Percentiles rank a stretch among this genome's conserved stretches.
Conservation (phyloP, 441 rosid genomes). For the Jatropha podagrica region DNA sequence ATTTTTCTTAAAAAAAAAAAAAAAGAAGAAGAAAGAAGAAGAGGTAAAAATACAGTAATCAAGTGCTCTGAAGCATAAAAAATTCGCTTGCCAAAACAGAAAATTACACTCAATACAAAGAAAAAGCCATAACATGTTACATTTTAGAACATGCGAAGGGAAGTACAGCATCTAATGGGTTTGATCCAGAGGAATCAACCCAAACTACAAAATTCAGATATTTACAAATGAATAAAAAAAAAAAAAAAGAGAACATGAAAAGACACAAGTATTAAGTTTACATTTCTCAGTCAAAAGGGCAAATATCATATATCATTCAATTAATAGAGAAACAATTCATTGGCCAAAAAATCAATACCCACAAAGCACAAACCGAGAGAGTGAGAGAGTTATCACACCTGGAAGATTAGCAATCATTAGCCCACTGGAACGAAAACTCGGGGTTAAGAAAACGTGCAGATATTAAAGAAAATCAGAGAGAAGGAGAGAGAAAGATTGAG, state of each 20-base stretch:
- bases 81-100: not conserved
- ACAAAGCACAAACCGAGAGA: not conserved
- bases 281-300: not conserved
- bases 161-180: not conserved
- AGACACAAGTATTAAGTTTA: not conserved
- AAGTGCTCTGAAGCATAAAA: not conserved
- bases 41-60: no score
- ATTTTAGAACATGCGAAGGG: not conserved
- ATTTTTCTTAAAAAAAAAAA: no score
- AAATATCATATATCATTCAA: not conserved
- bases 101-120: not conserved
- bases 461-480: not conserved
- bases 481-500: constrained; percentile 1
- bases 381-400: constrained; percentile 4
- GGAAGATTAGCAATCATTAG: not conserved
- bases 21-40: no score
- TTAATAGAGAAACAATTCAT: not conserved
- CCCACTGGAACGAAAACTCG: not conserved
- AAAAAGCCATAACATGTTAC: not conserved
- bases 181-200: not conserved
- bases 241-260: not conserved
- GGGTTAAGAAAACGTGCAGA: not conserved
- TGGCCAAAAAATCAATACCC: not conserved
- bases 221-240: not conserved
- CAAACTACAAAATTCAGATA: not conserved